phyloP scores from a whole-genome alignment of 2,329 filamentous ascomycete species.

The Tolypocladium sp. region DNA sequence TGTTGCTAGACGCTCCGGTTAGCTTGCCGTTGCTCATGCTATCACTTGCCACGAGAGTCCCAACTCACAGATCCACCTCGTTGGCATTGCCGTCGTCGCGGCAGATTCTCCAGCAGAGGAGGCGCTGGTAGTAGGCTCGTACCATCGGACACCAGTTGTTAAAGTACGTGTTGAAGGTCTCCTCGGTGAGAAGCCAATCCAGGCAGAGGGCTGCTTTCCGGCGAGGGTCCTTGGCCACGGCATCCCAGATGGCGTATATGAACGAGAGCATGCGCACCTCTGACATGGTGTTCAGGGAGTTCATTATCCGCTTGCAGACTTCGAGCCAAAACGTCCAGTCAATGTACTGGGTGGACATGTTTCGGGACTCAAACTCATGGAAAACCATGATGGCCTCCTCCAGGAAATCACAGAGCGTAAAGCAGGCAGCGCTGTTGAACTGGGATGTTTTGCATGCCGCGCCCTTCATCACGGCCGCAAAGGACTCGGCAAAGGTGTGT shows the following conservation, averaged over 20 bases:
- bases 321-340: constrained; percentile 82
- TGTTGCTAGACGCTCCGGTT: constrained; percentile 40
- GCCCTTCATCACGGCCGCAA: constrained; percentile 64
- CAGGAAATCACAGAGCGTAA: constrained; percentile 83
- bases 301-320: constrained; percentile 69
- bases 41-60: background rate
- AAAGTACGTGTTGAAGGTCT: constrained; percentile 73
- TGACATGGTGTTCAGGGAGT: constrained; percentile 81
- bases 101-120: constrained; percentile 83
- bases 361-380: constrained; percentile 34
- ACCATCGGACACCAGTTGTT: constrained; percentile 97
- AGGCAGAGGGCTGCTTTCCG: constrained; percentile 64
- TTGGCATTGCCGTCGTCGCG: constrained; percentile 61
- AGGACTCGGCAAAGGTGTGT: constrained; percentile 67
- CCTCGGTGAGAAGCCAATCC: constrained; percentile 65
- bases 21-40: constrained; percentile 7
- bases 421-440: constrained; percentile 76
- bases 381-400: constrained; percentile 69
- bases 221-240: constrained; percentile 53
- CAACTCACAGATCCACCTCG: constrained; percentile 57
- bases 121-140: constrained; percentile 81
- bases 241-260: constrained; percentile 71
- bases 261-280: constrained; percentile 80
- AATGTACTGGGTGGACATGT: constrained; percentile 36
- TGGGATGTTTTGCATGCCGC: constrained; percentile 67